These are phyloP conservation scores for Colletotrichum lindemuthianum DNA, from an alignment of 2,329 filamentous ascomycete genomes.

Conservation along the genomic window DNA sequence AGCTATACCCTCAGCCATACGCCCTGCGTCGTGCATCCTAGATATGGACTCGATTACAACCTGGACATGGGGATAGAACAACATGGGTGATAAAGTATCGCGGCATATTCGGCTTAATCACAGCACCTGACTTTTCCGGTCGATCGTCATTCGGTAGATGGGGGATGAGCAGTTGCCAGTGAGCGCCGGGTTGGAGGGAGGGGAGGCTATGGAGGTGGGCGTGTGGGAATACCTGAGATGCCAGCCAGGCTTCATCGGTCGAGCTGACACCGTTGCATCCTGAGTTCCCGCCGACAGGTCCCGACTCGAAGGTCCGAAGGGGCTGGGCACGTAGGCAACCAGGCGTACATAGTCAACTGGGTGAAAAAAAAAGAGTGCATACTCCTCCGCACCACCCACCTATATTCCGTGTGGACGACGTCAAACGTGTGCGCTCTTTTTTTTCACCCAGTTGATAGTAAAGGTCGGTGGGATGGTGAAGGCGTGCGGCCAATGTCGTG, in stretches of 20 bases:
- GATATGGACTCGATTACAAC: constrained; percentile 4
- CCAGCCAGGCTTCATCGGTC: background rate
- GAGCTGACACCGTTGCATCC: constrained; percentile 18
- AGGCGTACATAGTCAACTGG: no score
- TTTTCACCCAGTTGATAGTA: no score
- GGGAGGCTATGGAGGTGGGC: constrained; percentile 12
- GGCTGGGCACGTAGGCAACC: no score
- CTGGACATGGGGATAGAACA: constrained; percentile 3
- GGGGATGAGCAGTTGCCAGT: constrained; percentile 1
- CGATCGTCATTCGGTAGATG: constrained; percentile 24
- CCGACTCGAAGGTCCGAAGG: no score
- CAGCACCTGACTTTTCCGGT: constrained; percentile 21
- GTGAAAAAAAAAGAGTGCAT: no score
- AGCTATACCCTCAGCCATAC: background rate
- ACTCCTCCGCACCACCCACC: no score
- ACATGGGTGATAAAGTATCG: constrained; percentile 27
- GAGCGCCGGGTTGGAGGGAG: background rate
- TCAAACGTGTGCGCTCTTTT: no score
- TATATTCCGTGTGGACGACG: no score
- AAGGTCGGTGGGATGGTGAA: no score
- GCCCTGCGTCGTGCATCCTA: background rate
- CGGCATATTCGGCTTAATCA: constrained; percentile 18
- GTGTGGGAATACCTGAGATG: background rate
- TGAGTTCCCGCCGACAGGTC: constrained; percentile 11
- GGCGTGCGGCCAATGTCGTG: no score